Evolutionary conservation across 192 early-diverging fungal species (phyloP).

Genomic region (Gonapodya sp.): DNA sequence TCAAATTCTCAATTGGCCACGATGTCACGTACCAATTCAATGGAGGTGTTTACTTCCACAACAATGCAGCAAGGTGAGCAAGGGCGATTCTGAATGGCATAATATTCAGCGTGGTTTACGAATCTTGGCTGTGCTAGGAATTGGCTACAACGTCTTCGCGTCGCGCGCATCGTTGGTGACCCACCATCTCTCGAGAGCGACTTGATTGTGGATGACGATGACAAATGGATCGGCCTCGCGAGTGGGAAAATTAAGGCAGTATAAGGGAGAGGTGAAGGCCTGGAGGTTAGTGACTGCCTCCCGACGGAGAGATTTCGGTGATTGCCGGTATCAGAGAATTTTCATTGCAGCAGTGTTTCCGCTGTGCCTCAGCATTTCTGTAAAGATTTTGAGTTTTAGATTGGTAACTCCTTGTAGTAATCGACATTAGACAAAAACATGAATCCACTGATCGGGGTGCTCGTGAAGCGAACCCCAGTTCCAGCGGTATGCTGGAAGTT

Average conservation of each 20-base stretch:
- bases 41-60: constrained; percentile 83
- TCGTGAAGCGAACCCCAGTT: too few relatives aligned
- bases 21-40: constrained; percentile 81
- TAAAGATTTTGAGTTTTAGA: too few relatives aligned
- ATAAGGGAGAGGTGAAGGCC: too few relatives aligned
- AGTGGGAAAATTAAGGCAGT: not conserved
- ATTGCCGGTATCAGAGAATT: too few relatives aligned
- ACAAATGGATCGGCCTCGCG: not conserved
- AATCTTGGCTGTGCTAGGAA: not conserved
- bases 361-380: too few relatives aligned
- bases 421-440: too few relatives aligned
- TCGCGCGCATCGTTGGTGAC: not conserved
- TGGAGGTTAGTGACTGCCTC: too few relatives aligned
- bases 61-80: constrained; percentile 56
- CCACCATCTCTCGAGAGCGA: not conserved
- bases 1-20: constrained; percentile 65
- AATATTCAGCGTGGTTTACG: not conserved
- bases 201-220: not conserved
- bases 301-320: too few relatives aligned
- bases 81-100: not conserved
- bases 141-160: not conserved
- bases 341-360: too few relatives aligned
- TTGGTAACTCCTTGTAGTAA: too few relatives aligned
- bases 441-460: too few relatives aligned
- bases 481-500: too few relatives aligned